These are phyloP conservation scores for Corylus heterophylla DNA, from an alignment of 306 rosid species.

Conservation along the genomic window DNA sequence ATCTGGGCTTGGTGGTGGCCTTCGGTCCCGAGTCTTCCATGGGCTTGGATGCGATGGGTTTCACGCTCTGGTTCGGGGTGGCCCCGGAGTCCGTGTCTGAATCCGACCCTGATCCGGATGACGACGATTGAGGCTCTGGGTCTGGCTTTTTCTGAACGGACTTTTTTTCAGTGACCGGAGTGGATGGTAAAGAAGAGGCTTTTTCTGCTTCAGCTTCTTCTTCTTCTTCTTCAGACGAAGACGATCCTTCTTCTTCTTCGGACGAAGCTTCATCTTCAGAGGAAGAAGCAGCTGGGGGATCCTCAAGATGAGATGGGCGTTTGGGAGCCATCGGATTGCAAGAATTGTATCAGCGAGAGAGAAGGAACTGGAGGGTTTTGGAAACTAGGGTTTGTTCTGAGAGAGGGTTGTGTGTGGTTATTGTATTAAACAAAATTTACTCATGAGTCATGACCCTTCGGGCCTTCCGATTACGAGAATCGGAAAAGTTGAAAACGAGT, in stretches of 20 bases:
- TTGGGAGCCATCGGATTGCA: slow-evolving; percentile 52
- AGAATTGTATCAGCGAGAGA: slow-evolving; percentile 22
- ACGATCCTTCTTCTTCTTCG: slow-evolving; percentile 37
- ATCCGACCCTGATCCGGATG: slow-evolving; percentile 46
- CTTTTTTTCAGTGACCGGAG: slow-evolving; percentile 27
- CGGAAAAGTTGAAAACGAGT: no score
- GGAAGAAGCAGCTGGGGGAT: slow-evolving; percentile 72
- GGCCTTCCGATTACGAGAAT: no score
- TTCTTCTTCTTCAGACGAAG: slow-evolving; percentile 39
- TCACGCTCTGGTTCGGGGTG: slow-evolving; percentile 9
- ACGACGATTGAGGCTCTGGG: slow-evolving; percentile 28
- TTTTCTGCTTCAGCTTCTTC: slow-evolving; percentile 23
- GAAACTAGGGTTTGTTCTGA: no score
- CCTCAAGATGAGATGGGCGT: slow-evolving; percentile 62
- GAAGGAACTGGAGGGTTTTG: neutral
- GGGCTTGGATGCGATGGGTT: slow-evolving; percentile 54
- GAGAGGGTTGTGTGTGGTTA: no score
- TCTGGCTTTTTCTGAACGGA: slow-evolving; percentile 30
- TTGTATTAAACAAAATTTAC: no score
- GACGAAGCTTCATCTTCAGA: slow-evolving; percentile 32
- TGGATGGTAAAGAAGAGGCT: slow-evolving; percentile 1
- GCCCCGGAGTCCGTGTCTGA: slow-evolving; percentile 45
- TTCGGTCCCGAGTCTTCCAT: slow-evolving; percentile 43
- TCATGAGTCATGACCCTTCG: no score
- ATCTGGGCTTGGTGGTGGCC: slow-evolving; percentile 36